Evolutionary conservation across 2,329 filamentous ascomycete genomes (phyloP).

Genomic region (Botrytis tulipae): DNA sequence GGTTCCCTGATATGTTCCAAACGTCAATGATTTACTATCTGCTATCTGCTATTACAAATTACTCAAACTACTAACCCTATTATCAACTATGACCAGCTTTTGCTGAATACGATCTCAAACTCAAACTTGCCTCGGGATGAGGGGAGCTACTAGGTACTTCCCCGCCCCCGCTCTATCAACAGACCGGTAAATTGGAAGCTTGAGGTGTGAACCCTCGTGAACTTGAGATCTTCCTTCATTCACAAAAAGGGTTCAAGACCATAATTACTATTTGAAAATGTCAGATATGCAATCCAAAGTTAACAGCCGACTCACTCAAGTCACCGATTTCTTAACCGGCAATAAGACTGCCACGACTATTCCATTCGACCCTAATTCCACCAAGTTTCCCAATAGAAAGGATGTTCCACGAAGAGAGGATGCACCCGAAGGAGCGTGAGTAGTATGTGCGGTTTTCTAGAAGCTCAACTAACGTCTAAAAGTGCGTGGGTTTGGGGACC

Average conservation of each 20-base stretch:
- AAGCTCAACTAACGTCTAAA: not conserved
- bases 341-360: slow-evolving; percentile 32
- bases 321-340: slow-evolving; percentile 32
- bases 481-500: slow-evolving; percentile 39
- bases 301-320: slow-evolving; percentile 30
- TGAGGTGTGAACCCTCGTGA: not conserved
- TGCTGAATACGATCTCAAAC: not conserved
- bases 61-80: not conserved
- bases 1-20: not conserved
- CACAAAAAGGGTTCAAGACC: not conserved
- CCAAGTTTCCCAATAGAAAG: slow-evolving; percentile 35
- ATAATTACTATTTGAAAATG: slow-evolving; percentile 24
- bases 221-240: not conserved
- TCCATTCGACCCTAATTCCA: slow-evolving; percentile 36
- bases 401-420: slow-evolving; percentile 35
- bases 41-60: not conserved
- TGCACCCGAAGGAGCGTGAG: slow-evolving; percentile 36
- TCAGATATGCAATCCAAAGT: slow-evolving; percentile 23
- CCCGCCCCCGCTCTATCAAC: not conserved
- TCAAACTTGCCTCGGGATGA: not conserved
- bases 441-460: not conserved
- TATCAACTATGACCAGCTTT: not conserved
- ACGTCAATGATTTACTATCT: not conserved
- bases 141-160: not conserved
- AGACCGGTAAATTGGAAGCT: not conserved